These are phyloP conservation scores for Apiotrichum akiyoshidainum DNA, from an alignment of 1,284 basidiomycete species.

Conservation along the genomic window DNA sequence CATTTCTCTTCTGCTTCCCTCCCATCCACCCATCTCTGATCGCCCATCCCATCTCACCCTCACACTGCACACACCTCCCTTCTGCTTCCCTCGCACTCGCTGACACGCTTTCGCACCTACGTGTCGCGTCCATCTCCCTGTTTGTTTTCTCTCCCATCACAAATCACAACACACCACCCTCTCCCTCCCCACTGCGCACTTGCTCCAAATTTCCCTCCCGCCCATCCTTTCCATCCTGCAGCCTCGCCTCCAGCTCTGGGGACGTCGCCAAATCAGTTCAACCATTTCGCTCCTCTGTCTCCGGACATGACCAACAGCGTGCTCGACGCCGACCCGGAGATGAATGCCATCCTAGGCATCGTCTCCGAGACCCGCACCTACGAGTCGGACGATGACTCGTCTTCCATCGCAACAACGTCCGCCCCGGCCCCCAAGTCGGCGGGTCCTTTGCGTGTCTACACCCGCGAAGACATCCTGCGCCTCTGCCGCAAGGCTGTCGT, in stretches of 20 bases:
- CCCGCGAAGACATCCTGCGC: conserved; percentile 16
- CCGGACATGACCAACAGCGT: conserved; percentile 36
- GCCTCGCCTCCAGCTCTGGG: conserved; percentile 18
- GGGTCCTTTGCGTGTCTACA: conserved; percentile 16
- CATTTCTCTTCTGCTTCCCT: background rate
- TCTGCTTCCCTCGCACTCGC: background rate
- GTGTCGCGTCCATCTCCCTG: background rate
- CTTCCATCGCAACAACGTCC: conserved; percentile 2
- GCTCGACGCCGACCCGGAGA: conserved; percentile 27
- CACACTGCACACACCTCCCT: background rate
- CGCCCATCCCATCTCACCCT: background rate
- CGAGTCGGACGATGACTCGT: background rate
- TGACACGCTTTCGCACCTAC: conserved; percentile 1
- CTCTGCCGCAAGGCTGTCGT: conserved; percentile 6
- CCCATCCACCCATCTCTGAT: background rate
- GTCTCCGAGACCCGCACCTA: conserved; percentile 5
- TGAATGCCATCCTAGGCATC: conserved; percentile 27
- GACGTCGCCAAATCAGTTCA: conserved; percentile 32
- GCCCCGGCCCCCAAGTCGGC: background rate
- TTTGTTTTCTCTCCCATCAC: background rate
- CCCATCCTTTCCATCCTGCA: background rate
- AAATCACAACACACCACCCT: background rate
- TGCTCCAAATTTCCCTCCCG: background rate
- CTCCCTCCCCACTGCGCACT: background rate
- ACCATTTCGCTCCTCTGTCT: conserved; percentile 45